These are phyloP conservation scores for Plasmodium gonderi DNA, from an alignment of 169 alveolate species.

Conservation along the genomic window DNA sequence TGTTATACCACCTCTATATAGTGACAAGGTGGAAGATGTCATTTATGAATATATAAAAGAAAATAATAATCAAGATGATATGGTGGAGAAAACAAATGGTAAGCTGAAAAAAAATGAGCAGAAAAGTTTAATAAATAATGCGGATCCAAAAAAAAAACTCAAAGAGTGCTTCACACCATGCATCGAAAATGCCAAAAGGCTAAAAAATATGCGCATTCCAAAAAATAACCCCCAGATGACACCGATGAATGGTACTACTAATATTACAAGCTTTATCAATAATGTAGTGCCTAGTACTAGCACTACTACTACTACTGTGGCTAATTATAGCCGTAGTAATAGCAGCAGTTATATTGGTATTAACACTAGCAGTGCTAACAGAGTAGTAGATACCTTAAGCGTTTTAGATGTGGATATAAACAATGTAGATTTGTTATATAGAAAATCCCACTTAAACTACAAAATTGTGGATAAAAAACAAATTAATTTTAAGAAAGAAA, in stretches of 20 bases:
- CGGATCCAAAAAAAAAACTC: background rate
- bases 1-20: constrained; percentile 89
- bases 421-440: constrained; percentile 36
- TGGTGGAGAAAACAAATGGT: background rate
- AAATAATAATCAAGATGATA: constrained; percentile 1
- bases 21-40: constrained; percentile 90
- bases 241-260: background rate
- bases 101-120: constrained; percentile 4
- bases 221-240: background rate
- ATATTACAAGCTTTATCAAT: background rate
- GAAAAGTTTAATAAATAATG: background rate
- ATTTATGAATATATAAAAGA: constrained; percentile 68
- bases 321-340: background rate
- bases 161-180: background rate
- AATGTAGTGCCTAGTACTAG: background rate
- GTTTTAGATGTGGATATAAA: constrained; percentile 15
- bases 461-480: constrained; percentile 53
- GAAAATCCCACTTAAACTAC: constrained; percentile 25
- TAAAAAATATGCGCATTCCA: background rate
- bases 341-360: background rate
- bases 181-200: background rate
- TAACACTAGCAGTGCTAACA: background rate
- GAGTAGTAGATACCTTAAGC: background rate
- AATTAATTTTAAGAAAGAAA: constrained; percentile 54
- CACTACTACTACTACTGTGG: background rate